Evolutionary conservation across 2,329 filamentous ascomycete genomes (phyloP).

Genomic region (Boeremia exigua): DNA sequence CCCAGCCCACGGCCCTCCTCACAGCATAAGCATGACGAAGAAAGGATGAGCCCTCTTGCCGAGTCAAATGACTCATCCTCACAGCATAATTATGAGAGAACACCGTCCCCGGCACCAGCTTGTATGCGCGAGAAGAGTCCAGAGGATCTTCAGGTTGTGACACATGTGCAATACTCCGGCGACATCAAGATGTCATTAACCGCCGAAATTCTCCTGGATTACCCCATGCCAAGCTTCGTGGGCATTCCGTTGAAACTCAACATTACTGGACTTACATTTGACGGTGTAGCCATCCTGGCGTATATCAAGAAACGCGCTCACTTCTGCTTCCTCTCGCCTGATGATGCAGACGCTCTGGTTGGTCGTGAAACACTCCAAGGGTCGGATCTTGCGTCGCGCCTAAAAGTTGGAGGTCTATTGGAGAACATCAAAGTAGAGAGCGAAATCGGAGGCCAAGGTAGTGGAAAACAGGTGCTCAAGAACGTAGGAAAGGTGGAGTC

Average conservation of each 20-base stretch:
- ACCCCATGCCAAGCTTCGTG: conserved; percentile 98
- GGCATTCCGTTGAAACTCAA: conserved; percentile 93
- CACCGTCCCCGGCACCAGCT: conserved; percentile 51
- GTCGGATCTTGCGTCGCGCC: conserved; percentile 36
- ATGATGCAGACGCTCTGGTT: conserved; percentile 79
- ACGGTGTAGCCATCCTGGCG: conserved; percentile 90
- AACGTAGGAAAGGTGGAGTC: conserved; percentile 99
- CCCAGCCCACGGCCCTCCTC: conserved; percentile 54
- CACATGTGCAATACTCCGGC: conserved; percentile 86
- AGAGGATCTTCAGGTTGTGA: conserved; percentile 91
- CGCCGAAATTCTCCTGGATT: conserved; percentile 94
- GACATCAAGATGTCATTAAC: conserved; percentile 88
- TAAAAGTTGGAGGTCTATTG: conserved; percentile 74
- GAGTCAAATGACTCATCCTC: conserved; percentile 35
- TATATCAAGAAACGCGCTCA: conserved; percentile 88
- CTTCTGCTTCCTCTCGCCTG: conserved; percentile 92
- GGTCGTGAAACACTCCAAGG: conserved; percentile 49
- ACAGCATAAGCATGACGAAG: conserved; percentile 46
- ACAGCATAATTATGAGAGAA: conserved; percentile 37
- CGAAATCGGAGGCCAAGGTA: conserved; percentile 92
- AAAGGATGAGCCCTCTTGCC: conserved; percentile 35
- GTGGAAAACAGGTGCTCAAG: conserved; percentile 92
- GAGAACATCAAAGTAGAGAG: conserved; percentile 96
- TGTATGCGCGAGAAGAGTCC: conserved; percentile 74
- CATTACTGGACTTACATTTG: conserved; percentile 93